These are phyloP conservation scores for Trichoderma atroviride DNA, from an alignment of 2,329 filamentous ascomycete species.

Conservation along the genomic window DNA sequence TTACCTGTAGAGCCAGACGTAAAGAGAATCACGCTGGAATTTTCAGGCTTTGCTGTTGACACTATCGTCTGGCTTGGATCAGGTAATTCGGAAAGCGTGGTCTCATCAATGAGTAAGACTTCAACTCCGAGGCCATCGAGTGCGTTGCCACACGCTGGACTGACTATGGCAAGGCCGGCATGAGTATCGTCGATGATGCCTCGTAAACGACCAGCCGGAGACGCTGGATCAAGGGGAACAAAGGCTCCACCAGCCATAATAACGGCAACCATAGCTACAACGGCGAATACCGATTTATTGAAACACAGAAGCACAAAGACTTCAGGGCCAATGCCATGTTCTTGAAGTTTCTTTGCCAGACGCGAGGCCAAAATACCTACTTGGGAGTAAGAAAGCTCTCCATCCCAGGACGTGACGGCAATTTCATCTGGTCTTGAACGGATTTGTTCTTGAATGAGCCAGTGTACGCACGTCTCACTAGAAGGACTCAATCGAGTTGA, in stretches of 20 bases:
- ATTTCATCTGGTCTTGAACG: conserved; percentile 2
- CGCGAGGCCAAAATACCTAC: background rate
- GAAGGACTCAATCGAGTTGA: background rate
- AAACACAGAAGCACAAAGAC: conserved; percentile 28
- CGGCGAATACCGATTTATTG: conserved; percentile 28
- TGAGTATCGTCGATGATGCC: background rate
- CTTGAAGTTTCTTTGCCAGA: conserved; percentile 8
- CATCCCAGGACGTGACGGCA: conserved; percentile 21
- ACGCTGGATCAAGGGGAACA: conserved; percentile 27
- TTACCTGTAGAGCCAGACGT: conserved; percentile 21
- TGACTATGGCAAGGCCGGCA: background rate
- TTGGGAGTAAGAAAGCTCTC: conserved; percentile 21
- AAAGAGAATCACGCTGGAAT: conserved; percentile 23
- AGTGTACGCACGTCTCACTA: conserved; percentile 7
- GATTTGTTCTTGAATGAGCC: conserved; percentile 7
- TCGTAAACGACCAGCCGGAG: background rate
- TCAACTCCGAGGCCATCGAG: background rate
- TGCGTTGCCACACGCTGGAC: background rate
- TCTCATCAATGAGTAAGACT: conserved; percentile 8
- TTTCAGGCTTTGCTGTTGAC: background rate
- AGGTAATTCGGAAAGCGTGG: background rate
- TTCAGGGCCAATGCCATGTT: conserved; percentile 19
- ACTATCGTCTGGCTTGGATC: background rate
- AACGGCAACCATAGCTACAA: conserved; percentile 28
- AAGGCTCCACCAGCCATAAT: conserved; percentile 29